Percentiles rank a stretch among this genome's conserved stretches.
These are phyloP conservation scores for Bipolaris zeicola DNA, from an alignment of 2,329 filamentous ascomycete species.

Conservation along the genomic window DNA sequence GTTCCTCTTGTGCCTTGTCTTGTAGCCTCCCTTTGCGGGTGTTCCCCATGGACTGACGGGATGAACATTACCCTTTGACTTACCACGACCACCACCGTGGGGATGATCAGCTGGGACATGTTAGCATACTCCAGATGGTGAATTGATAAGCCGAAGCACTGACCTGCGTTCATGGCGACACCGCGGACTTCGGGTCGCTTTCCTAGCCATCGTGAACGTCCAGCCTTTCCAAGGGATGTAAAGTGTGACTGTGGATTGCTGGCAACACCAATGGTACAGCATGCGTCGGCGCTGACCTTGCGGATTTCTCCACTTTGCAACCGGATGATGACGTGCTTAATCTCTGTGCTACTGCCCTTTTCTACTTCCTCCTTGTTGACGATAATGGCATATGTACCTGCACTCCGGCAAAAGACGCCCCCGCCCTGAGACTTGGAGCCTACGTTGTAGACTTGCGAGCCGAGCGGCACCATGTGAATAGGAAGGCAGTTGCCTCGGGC, in stretches of 20 bases:
- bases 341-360: constrained; percentile 63
- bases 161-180: constrained; percentile 96
- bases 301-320: constrained; percentile 93
- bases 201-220: constrained; percentile 89
- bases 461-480: constrained; percentile 92
- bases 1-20: constrained; percentile 87
- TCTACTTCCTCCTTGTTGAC: constrained; percentile 82
- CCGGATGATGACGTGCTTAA: constrained; percentile 80
- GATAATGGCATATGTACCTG: constrained; percentile 88
- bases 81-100: constrained; percentile 97
- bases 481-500: constrained; percentile 95
- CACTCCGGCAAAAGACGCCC: constrained; percentile 92
- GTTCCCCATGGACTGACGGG: constrained; percentile 96
- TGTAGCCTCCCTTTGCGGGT: constrained; percentile 87
- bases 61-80: constrained; percentile 97
- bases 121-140: constrained; percentile 15
- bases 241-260: constrained; percentile 95
- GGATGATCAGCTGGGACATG: constrained; percentile 77
- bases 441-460: constrained; percentile 90
- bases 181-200: constrained; percentile 95
- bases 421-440: constrained; percentile 73
- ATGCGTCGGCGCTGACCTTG: constrained; percentile 87
- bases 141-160: constrained; percentile 9
- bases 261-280: constrained; percentile 89
- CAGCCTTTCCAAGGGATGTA: constrained; percentile 90